Base-by-base conservation (phyloP, 768 basidiomycete genomes). In the Auricularia sp. region DNA sequence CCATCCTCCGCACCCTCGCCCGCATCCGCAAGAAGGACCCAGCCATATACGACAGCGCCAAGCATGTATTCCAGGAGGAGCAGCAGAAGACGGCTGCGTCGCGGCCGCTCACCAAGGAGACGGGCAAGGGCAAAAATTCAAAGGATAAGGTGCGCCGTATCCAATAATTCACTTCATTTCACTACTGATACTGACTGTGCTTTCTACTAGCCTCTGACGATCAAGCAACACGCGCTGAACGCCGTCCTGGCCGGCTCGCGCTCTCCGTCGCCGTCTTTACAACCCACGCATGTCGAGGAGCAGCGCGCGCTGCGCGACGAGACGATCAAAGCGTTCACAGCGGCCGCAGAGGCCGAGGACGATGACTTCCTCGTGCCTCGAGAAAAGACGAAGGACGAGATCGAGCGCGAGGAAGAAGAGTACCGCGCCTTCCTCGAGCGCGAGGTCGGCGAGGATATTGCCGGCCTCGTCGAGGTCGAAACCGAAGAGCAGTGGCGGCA, bases 1-100 rank as follows among this genome's bases (percentile, higher is more conserved):
- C 97, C 21, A 97, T 98, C 70, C 81, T 98, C 47, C 81, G 93
- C 61, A 98, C 94, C 1, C 80, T 99, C 8, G 91, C 88, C 0
- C 83, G 87, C 69, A 97, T 98, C 64, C 84, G 85, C 73, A 81
- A 82, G 63, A 89, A 83, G 69, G 92, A 95, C 72, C 93, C 94
- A 0, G 82, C 78, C 0, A 96, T 99, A 36, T 98, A 99, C 70
- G 81, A 91, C 81, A 78, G 14, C 86, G 84, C 69, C 85, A 91
- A 73, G 92, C 93, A 11, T 33, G 24, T 29, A 1, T 68, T 65
- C 33, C 16, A 62, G 21, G 90, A 90, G 84, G 91, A 94, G 69
- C 81, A 83, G 69, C 70, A 80, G 70, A 83, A 81, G 68, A 74
- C 84, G 37, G 65, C 77, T 71, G 39, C 74, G 71, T 45, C 71